phyloP scores from a whole-genome alignment of 768 basidiomycete species.

The Agaricus bisporus region DNA sequence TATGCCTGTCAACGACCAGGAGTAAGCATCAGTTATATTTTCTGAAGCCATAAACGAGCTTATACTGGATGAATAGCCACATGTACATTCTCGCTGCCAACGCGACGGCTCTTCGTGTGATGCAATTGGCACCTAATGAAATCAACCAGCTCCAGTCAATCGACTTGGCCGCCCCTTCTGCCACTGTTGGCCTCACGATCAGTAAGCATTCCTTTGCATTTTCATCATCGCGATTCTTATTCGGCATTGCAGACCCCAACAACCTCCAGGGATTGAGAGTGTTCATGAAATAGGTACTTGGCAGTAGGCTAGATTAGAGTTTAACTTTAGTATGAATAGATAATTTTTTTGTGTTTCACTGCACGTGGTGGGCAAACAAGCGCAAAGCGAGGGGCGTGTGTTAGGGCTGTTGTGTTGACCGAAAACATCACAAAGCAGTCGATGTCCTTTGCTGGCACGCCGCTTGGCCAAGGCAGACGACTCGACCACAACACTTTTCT shows the following conservation, averaged over 20 bases:
- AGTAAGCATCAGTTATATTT: slow-evolving; percentile 20
- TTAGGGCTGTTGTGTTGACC: background rate
- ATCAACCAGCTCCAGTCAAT: slow-evolving; percentile 19
- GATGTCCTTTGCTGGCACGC: slow-evolving; percentile 86
- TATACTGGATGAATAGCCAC: slow-evolving; percentile 15
- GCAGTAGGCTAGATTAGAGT: background rate
- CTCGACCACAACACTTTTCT: slow-evolving; percentile 77
- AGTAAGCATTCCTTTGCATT: slow-evolving; percentile 17
- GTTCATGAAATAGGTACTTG: slow-evolving; percentile 18
- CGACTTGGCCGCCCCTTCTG: slow-evolving; percentile 14
- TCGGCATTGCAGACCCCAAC: slow-evolving; percentile 18
- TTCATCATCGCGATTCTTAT: background rate
- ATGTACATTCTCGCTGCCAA: slow-evolving; percentile 24
- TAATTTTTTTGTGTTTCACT: too few species aligned
- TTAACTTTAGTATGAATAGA: too few species aligned
- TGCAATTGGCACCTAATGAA: slow-evolving; percentile 22
- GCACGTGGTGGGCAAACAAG: too few species aligned
- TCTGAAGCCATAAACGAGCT: background rate
- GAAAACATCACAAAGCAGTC: slow-evolving; percentile 8
- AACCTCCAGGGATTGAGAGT: slow-evolving; percentile 32
- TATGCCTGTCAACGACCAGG: slow-evolving; percentile 28
- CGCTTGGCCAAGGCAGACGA: slow-evolving; percentile 80
- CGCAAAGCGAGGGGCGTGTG: too few species aligned
- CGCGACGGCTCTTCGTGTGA: slow-evolving; percentile 21
- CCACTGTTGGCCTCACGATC: slow-evolving; percentile 24